These are phyloP conservation scores for Irpex lacteus DNA, from an alignment of 1,284 basidiomycete species.

Conservation along the genomic window DNA sequence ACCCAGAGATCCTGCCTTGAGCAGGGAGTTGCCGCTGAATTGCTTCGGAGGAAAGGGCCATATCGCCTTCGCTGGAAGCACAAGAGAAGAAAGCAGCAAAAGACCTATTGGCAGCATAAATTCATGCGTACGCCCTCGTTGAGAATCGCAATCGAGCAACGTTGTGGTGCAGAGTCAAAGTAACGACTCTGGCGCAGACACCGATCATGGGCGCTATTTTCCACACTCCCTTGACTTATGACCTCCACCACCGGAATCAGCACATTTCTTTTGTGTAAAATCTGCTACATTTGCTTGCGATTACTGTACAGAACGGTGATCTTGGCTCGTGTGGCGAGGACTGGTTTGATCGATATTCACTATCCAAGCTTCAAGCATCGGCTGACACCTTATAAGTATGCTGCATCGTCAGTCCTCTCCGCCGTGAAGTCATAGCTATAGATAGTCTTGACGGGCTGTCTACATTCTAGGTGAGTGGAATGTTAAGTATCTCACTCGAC, in stretches of 20 bases:
- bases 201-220: not conserved
- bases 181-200: not conserved
- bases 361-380: too few relatives aligned
- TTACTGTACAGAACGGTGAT: too few relatives aligned
- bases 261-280: not conserved
- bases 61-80: slow-evolving; percentile 29
- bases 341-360: too few relatives aligned
- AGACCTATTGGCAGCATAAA: slow-evolving; percentile 2
- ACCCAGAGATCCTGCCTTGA: slow-evolving; percentile 81
- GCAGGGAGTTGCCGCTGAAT: slow-evolving; percentile 81
- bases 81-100: slow-evolving; percentile 2
- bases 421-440: not conserved
- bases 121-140: too few relatives aligned
- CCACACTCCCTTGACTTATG: not conserved
- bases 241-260: not conserved
- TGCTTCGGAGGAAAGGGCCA: slow-evolving; percentile 87
- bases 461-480: too few relatives aligned
- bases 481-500: too few relatives aligned
- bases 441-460: not conserved
- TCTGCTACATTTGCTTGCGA: not conserved
- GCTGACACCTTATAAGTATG: too few relatives aligned
- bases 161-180: not conserved
- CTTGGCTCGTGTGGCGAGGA: too few relatives aligned
- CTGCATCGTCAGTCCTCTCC: not conserved
- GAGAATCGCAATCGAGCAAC: not conserved